These are phyloP conservation scores for Myxozyma nipponensis DNA, from an alignment of 805 yeast species.

Conservation along the genomic window DNA sequence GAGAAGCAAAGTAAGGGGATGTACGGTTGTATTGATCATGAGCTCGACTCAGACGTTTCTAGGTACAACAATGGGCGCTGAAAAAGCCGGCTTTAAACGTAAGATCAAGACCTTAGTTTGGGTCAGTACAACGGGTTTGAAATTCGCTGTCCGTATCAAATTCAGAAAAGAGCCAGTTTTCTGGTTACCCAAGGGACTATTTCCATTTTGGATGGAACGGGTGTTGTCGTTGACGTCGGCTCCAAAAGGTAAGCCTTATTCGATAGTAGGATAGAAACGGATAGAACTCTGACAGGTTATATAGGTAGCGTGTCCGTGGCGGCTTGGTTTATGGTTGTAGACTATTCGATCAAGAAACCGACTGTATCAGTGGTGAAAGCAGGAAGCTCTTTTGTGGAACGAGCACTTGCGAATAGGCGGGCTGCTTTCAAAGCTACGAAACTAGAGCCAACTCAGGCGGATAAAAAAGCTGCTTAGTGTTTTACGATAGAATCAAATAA, in stretches of 20 bases:
- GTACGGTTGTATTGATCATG: background rate
- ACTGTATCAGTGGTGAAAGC: constrained; percentile 7
- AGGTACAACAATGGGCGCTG: constrained; percentile 12
- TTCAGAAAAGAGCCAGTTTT: constrained; percentile 54
- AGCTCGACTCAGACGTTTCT: background rate
- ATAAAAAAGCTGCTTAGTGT: background rate
- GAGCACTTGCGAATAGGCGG: background rate
- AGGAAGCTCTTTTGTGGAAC: background rate
- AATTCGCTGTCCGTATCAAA: constrained; percentile 48
- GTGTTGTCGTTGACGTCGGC: constrained; percentile 60
- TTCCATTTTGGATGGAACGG: constrained; percentile 57
- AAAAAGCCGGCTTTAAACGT: constrained; percentile 28
- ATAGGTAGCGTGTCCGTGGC: constrained; percentile 29
- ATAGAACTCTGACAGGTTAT: too few species aligned
- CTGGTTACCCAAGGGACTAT: constrained; percentile 53
- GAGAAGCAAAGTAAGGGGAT: constrained; percentile 35
- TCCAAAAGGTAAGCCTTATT: constrained; percentile 36
- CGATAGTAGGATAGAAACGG: too few species aligned
- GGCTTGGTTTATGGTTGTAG: constrained; percentile 30
- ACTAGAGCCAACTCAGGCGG: background rate
- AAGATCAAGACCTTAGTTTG: constrained; percentile 40
- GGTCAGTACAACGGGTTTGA: constrained; percentile 41
- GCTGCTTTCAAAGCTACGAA: background rate
- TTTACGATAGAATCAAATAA: background rate
- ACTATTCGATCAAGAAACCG: constrained; percentile 21